A percentile compares a stretch with the other conserved stretches of the same genome.
Evolutionary conservation across 2,329 filamentous ascomycete genomes (phyloP).

Genomic region (Tolypocladium album): DNA sequence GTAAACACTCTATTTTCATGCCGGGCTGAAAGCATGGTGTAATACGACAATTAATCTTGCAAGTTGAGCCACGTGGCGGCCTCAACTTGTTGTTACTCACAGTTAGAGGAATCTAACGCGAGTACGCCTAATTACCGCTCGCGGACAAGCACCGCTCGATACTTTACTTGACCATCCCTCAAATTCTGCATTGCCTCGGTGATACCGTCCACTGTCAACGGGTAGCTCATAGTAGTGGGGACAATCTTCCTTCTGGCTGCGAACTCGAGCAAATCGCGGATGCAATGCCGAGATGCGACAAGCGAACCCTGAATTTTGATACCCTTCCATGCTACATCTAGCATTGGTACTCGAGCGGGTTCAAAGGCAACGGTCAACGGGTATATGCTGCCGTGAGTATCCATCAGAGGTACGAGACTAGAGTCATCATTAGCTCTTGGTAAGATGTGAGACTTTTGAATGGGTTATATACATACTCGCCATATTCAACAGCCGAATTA

Average conservation of each 20-base stretch:
- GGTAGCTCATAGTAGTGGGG: background rate
- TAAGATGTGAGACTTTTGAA: background rate
- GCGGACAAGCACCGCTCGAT: background rate
- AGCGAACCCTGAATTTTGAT: background rate
- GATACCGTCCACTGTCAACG: background rate
- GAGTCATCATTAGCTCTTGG: background rate
- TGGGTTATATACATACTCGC: background rate
- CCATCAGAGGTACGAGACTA: background rate
- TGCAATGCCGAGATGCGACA: background rate
- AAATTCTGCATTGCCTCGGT: background rate
- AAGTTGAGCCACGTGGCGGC: no score
- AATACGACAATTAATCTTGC: no score
- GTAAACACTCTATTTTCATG: no score
- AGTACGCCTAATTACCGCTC: background rate
- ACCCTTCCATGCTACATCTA: background rate
- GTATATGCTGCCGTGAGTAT: background rate
- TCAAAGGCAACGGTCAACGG: background rate
- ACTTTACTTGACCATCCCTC: background rate
- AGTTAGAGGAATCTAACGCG: no score
- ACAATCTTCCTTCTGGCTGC: background rate
- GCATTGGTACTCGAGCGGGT: background rate
- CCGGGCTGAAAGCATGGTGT: no score
- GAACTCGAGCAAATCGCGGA: background rate
- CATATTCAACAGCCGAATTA: background rate
- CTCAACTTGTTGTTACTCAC: no score